A percentile compares a stretch with the other conserved stretches of the same genome.
These are phyloP conservation scores for Chloropicon primus DNA, from an alignment of 139 green algal species.

Conservation along the genomic window DNA sequence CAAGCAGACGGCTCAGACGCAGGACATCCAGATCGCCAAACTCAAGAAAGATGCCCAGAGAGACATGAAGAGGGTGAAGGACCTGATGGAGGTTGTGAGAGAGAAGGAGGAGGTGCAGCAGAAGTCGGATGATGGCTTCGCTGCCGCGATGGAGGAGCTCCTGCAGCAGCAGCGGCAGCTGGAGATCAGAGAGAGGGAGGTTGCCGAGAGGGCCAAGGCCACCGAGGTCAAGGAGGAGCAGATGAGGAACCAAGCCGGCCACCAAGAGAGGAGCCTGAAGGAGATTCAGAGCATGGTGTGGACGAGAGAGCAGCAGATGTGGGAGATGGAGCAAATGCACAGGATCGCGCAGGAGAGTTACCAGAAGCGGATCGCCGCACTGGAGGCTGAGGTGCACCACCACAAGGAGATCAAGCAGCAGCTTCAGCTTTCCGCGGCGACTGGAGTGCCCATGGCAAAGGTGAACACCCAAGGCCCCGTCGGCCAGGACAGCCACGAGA, in stretches of 20 bases:
- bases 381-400: neutral
- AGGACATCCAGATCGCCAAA: neutral
- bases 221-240: neutral
- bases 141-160: neutral
- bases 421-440: too few relatives aligned
- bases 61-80: neutral
- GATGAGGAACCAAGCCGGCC: neutral
- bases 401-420: neutral
- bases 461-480: too few relatives aligned
- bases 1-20: neutral
- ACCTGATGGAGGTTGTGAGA: neutral
- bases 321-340: neutral
- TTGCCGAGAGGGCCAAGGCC: neutral
- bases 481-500: too few relatives aligned
- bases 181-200: neutral
- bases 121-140: neutral
- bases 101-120: neutral
- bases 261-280: neutral
- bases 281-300: neutral
- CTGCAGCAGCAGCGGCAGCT: neutral
- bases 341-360: neutral
- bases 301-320: neutral
- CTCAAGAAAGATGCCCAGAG: neutral
- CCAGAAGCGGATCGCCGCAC: neutral
- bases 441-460: too few relatives aligned